Base-by-base conservation (phyloP, 2,329 filamentous ascomycete species). In the Xylaria sp. region DNA sequence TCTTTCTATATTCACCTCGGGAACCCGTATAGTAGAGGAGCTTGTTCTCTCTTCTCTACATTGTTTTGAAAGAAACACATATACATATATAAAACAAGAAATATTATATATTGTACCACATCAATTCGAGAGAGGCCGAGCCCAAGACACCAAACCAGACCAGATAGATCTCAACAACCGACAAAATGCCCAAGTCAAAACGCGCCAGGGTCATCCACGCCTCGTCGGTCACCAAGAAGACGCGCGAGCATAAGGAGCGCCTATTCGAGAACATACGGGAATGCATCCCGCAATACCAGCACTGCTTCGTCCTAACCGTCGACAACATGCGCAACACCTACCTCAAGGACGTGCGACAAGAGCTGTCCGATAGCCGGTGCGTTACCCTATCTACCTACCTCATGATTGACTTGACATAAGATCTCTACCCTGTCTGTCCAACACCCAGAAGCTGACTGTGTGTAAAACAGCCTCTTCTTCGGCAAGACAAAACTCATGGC, bases 401-500 rank as follows among this genome's bases (percentile, higher is more conserved):
- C n/a, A n/a, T n/a, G n/a, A n/a, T n/a, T n/a, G n/a, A n/a, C n/a
- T n/a, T n/a, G n/a, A n/a, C n/a, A n/a, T n/a, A n/a, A n/a, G n/a
- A n/a, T n/a, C n/a, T n/a, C n/a, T n/a, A n/a, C n/a, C n/a, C n/a
- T n/a, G n/a, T n/a, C n/a, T n/a, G n/a, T n/a, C n/a, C 28, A 39
- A 15, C 13, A 5, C 5, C 13, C 13, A 6, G 36, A 39, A 57
- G n/a, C 34, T 30, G 7, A 57, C 13, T 39, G 13, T 52, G 48
- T 25, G 8, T 9, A 39, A 57, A 58, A 56, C 76, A 96, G 94
- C 75, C 85, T 99, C 80, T 98, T 98, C 89, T 98, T 97, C 82
- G 96, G 95, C 83, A 99, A 98, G 85, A 98, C 95, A 68, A 98
- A 98, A 84, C 94, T 99, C 81, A 98, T 98, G 94, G 90, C 93